These are phyloP conservation scores for Oidiodendron maius DNA, from an alignment of 495 filamentous ascomycete species.

Conservation along the genomic window DNA sequence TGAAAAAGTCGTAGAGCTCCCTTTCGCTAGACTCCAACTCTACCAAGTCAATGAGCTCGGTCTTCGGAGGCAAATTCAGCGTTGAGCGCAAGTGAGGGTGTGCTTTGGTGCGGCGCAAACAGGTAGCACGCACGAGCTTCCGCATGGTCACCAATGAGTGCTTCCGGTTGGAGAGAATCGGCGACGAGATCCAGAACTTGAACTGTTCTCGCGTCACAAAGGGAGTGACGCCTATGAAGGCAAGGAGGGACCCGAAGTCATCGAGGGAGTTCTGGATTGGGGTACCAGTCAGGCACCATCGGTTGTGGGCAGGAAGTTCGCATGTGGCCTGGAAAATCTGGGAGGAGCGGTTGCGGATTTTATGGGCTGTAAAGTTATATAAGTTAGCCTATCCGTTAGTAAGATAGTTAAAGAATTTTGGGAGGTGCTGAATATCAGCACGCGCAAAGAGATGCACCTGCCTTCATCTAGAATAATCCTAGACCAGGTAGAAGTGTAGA, in stretches of 20 bases:
- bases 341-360: conserved; percentile 68
- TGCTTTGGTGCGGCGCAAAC: not conserved
- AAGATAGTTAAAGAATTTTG: too few species aligned
- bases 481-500: conserved; percentile 42
- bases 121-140: not conserved
- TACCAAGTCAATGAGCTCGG: not conserved
- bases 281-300: conserved; percentile 78
- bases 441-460: conserved; percentile 27
- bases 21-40: not conserved
- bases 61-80: not conserved
- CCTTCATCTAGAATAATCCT: conserved; percentile 38
- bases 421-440: too few species aligned
- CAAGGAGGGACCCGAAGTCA: conserved; percentile 37
- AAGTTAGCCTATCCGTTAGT: too few species aligned
- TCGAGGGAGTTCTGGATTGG: conserved; percentile 54
- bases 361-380: conserved; percentile 76
- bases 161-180: not conserved
- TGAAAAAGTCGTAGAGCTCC: not conserved
- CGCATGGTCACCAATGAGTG: not conserved
- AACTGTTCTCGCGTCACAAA: conserved; percentile 4
- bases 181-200: not conserved
- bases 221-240: conserved; percentile 31
- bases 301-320: conserved; percentile 57
- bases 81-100: too few species aligned
- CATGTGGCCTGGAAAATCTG: conserved; percentile 61